Evolutionary conservation across 345 rosid genomes (phyloP), one percentile per base, ranked within the genome.

Genomic region (Eucalyptus brandiana): DNA sequence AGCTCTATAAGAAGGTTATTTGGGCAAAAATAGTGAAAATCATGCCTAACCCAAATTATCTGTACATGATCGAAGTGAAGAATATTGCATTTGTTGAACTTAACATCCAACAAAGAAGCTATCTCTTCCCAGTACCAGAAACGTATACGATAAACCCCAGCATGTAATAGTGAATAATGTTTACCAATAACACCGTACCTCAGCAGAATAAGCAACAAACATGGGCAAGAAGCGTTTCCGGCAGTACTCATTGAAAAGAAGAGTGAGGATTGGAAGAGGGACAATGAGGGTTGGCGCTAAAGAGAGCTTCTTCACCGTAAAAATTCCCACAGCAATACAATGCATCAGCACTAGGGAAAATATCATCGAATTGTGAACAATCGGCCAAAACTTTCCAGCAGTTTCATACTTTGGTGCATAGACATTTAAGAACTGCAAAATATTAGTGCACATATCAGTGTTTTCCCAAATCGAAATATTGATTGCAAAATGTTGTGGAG

Each of bases 321-420:
- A 98, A 37, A 98, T 91, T 80, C 99, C 99, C 58, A 98, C 88
- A 42, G 99, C 99, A 80, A 98, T 97, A 53, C 94, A 96, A 53
- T 98, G 99, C 98, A 98, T 98, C 49, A 98, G 96, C 76, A 97
- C 92, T 80, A 96, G 93, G 86, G 99, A 97, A 91, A 97, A 97
- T 92, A 97, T 94, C 97, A 94, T 95, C 2, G 97, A 94, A 89
- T 97, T 95, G 94, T 97, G 99, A 88, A 95, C 96, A 80, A 95
- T 97, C 14, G 99, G 99, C 99, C 99, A 97, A 93, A 97, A 97
- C 91, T 95, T 95, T 89, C 99, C 99, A 0, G 95, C 99, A 5
- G 98, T 96, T 89, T 98, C 99, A 62, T 96, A 95, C 94, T 92
- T 95, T 12, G 99, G 97, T 23, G 89, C 95, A 91, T 97, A 98